phyloP scores from a whole-genome alignment of 129 eudicot genomes.

The Centella asiatica region DNA sequence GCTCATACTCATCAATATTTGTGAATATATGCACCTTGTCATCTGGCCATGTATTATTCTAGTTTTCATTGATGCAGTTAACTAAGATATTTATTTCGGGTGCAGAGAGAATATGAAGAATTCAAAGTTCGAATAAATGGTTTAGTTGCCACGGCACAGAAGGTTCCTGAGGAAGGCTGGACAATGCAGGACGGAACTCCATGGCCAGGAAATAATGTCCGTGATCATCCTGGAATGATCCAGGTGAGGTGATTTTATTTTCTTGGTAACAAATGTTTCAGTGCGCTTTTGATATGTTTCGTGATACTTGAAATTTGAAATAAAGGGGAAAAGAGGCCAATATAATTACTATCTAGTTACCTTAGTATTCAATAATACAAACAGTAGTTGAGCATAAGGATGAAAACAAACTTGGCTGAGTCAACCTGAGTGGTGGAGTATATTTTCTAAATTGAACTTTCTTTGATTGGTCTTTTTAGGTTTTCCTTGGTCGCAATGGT shows the following conservation, averaged over 20 bases:
- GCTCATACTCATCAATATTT: background rate
- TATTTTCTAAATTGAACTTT: background rate
- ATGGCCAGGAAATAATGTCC: constrained; percentile 68
- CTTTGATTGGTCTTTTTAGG: constrained; percentile 25
- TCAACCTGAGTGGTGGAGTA: too few relatives aligned
- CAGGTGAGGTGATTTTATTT: constrained; percentile 22
- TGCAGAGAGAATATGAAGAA: constrained; percentile 58
- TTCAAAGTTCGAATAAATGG: constrained; percentile 53
- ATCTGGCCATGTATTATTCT: background rate
- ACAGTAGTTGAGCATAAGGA: too few relatives aligned
- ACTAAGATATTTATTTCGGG: background rate
- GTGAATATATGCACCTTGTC: background rate
- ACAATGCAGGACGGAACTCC: constrained; percentile 54
- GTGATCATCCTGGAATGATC: constrained; percentile 69
- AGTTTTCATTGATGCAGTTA: background rate
- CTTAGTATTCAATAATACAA: too few relatives aligned
- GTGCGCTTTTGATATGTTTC: background rate
- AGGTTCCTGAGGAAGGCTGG: constrained; percentile 59
- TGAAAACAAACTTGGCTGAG: too few relatives aligned
- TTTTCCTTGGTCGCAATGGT: constrained; percentile 54
- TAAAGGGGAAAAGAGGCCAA: too few relatives aligned
- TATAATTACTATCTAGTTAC: too few relatives aligned
- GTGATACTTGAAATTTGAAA: background rate
- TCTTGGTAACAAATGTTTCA: background rate
- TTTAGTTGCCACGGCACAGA: constrained; percentile 54